Conservation (phyloP, 106 monocot genomes). For the Alisma plantagoaquatica region DNA sequence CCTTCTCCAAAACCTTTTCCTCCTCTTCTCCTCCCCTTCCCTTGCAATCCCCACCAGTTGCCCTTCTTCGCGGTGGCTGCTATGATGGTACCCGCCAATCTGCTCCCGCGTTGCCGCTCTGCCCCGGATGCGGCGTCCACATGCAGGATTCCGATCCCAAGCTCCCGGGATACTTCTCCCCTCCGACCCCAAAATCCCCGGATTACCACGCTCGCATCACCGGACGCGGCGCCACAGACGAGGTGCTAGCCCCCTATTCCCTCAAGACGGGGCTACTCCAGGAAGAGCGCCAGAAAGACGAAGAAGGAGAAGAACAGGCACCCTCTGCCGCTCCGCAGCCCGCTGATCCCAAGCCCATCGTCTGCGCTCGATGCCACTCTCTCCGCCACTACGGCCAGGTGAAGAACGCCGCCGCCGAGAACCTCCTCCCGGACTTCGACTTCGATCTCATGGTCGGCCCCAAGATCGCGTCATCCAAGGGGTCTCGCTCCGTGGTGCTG, state of each 20-base stretch:
- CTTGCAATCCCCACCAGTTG: constrained; percentile 6
- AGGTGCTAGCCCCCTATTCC: constrained; percentile 26
- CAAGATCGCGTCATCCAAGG: constrained; percentile 55
- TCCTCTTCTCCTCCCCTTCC: neutral
- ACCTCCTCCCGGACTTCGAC: constrained; percentile 85
- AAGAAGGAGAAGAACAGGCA: neutral
- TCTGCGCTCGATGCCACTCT: constrained; percentile 94
- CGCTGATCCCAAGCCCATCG: constrained; percentile 18
- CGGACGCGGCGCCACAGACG: constrained; percentile 11
- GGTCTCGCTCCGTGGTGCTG: constrained; percentile 66
- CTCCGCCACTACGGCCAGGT: constrained; percentile 88
- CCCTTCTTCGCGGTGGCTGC: constrained; percentile 38
- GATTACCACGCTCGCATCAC: constrained; percentile 31
- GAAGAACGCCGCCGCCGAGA: constrained; percentile 56
- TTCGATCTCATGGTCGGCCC: constrained; percentile 69
- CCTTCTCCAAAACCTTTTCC: constrained; percentile 4
- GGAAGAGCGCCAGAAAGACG: neutral
- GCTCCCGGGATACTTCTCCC: constrained; percentile 74
- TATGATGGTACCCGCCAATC: constrained; percentile 5
- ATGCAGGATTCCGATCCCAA: constrained; percentile 62
- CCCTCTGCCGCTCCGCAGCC: neutral
- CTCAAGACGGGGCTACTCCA: constrained; percentile 54
- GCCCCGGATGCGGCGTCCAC: constrained; percentile 91
- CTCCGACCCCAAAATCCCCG: constrained; percentile 41
- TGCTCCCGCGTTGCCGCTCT: constrained; percentile 26